Evolutionary conservation across 331 rosid genomes (phyloP).

Genomic region (Erythrophleum ivorense): DNA sequence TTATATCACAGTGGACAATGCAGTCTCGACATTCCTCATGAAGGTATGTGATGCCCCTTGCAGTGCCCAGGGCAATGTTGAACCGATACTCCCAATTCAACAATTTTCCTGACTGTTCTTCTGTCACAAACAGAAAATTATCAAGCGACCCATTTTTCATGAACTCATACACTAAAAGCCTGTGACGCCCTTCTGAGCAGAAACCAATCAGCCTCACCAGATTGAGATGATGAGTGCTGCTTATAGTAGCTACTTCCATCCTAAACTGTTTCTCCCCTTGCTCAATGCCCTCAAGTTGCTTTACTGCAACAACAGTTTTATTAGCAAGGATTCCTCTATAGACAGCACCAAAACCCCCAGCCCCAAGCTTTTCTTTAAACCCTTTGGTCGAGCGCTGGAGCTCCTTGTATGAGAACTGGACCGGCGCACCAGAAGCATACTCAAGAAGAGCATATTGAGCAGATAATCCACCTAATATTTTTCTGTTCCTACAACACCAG

Average conservation of each 20-base stretch:
- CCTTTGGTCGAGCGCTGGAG: constrained; percentile 85
- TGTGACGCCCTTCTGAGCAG: constrained; percentile 88
- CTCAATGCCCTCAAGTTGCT: constrained; percentile 95
- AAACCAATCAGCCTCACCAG: constrained; percentile 92
- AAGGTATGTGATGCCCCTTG: constrained; percentile 89
- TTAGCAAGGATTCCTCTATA: constrained; percentile 79
- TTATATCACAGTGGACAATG: constrained; percentile 94
- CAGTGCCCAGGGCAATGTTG: constrained; percentile 87
- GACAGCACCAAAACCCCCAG: constrained; percentile 92
- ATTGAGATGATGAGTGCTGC: constrained; percentile 95
- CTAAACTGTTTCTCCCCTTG: constrained; percentile 95
- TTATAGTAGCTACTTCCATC: constrained; percentile 97
- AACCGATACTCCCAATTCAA: constrained; percentile 81
- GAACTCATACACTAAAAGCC: constrained; percentile 91
- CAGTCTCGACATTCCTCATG: constrained; percentile 96
- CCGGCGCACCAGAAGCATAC: constrained; percentile 95
- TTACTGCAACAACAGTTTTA: constrained; percentile 82
- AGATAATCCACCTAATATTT: constrained; percentile 62
- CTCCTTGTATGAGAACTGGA: constrained; percentile 82
- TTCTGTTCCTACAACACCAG: constrained; percentile 75
- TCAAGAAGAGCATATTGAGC: constrained; percentile 86
- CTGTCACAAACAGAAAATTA: constrained; percentile 58
- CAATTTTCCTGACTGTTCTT: constrained; percentile 59
- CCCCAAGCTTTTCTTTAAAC: constrained; percentile 92
- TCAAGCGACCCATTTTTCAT: constrained; percentile 89